Evolutionary conservation across 768 basidiomycete genomes (phyloP), one percentile per base, ranked within the genome.

Genomic region (Myochromella boudieri): DNA sequence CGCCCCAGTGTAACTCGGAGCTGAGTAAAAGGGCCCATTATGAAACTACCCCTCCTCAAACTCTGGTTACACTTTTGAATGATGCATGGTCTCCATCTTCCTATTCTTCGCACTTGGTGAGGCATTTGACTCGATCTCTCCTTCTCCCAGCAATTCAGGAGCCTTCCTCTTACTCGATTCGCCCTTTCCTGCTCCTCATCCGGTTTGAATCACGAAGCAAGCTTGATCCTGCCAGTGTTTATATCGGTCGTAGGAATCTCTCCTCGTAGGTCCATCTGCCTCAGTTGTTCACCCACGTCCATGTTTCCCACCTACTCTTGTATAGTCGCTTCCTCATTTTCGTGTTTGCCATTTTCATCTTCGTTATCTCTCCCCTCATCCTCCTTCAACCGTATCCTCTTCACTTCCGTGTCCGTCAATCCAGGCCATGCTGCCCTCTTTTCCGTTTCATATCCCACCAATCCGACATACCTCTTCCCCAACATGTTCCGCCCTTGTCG

Each of bases 401-500:
- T 17, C 18, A 7, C 17, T 12, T 33, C 32, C 17, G 12, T 17
- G 4, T 12, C 32, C 31, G 20, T 34, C 29, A 44, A 24, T 9
- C 42, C 18, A 22, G n/a, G 29, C 28, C 21, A 26, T 20, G 12
- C 17, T 29, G 18, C 31, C 36, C 28, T 20, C 24, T 22, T 14
- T 12, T 37, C 44, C 14, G 8, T 15, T 1, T 26, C 4, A 22
- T 5, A 11, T 21, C 26, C 37, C n/a, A 26, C 37, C n/a, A 44
- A 8, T 37, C 18, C n/a, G 15, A 12, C 17, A 15, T 27, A n/a
- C n/a, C 25, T 42, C 31, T 7, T 11, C 26, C n/a, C 20, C 24
- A 9, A 21, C 44, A 33, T 44, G 34, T 8, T 39, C 37, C n/a
- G 36, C n/a, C n/a, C n/a, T n/a, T n/a, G n/a, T n/a, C n/a, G n/a